Evolutionary conservation across 1,139 yeast genomes (phyloP).

Genomic region (Debaryomyces coudertii): DNA sequence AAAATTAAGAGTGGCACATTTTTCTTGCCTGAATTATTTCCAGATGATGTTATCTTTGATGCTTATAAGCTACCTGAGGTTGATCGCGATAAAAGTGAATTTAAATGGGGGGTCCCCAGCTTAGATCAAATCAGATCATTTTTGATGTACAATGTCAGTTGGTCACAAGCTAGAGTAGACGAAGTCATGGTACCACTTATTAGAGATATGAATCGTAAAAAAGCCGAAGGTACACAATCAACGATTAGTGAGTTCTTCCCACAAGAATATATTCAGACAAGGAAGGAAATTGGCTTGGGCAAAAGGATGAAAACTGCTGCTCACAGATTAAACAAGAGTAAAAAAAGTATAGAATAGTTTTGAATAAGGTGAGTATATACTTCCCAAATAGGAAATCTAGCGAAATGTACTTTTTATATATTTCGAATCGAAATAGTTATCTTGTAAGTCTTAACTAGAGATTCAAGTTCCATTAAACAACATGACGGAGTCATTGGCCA

Average conservation of each 20-base stretch:
- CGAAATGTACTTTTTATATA: background rate
- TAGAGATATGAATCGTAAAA: constrained; percentile 68
- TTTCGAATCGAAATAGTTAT: background rate
- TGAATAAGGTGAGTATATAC: background rate
- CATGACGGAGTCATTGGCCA: constrained; percentile 49
- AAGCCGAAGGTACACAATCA: constrained; percentile 56
- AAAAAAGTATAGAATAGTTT: constrained; percentile 1
- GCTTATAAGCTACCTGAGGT: constrained; percentile 85
- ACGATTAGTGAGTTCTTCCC: constrained; percentile 65
- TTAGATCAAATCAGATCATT: constrained; percentile 75
- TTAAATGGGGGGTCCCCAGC: constrained; percentile 91
- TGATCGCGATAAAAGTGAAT: constrained; percentile 73
- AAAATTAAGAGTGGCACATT: constrained; percentile 63
- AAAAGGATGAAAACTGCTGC: constrained; percentile 65
- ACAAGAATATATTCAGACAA: constrained; percentile 45
- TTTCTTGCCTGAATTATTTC: constrained; percentile 66
- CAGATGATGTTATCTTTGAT: constrained; percentile 65
- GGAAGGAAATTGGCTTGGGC: constrained; percentile 53
- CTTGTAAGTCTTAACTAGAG: background rate
- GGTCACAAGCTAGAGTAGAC: constrained; percentile 78
- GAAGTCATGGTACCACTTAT: constrained; percentile 89
- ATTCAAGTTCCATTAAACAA: constrained; percentile 4
- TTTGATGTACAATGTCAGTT: constrained; percentile 73
- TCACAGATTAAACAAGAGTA: constrained; percentile 42
- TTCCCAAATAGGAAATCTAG: constrained; percentile 16